Base-by-base conservation (phyloP, 2,329 filamentous ascomycete species). In the Ophiostoma sp. region DNA sequence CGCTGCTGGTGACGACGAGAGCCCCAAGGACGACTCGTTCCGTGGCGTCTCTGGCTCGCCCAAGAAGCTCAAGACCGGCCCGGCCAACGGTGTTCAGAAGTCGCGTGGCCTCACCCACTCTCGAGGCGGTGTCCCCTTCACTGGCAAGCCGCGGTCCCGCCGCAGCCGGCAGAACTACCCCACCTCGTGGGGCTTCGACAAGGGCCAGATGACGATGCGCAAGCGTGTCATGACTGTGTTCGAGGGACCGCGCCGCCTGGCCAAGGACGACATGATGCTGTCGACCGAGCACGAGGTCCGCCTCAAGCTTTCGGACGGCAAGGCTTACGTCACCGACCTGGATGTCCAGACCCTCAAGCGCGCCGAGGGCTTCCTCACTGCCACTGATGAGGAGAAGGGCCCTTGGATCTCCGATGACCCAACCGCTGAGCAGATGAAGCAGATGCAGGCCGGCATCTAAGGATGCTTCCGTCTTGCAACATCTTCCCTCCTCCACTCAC, bases 181-280 rank as follows among this genome's bases (percentile, higher is more conserved):
- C 15, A 90, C 93, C 0, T 95, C 93, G 1, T 99, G 96, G 96
- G 95, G 96, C 70, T 96, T 95, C 78, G 89, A 95, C 75, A 91
- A 93, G 79, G 92, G 93, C 79, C 94, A 96, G 85, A 97, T 98
- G 93, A 97, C 93, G 80, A 97, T 97, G 90, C 98, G 97, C 89
- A 98, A 98, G 89, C 93, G 96, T 36, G 94, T 98, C 72, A 87
- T 98, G 79, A 94, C 94, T 76, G 93, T 97, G 25, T 99, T 97
- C 79, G 94, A 98, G 79, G 96, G 96, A 0, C 88, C 88, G 19
- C 90, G 95, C 71, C 91, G 95, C 57, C 87, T 99, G 69, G 96
- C 93, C 88, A 98, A 98, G 85, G 96, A 99, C 80, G 96, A 99
- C 83, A 96, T 98, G 94, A 97, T 98, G 94, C 90, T 99, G 69